Base-by-base conservation (phyloP, 2,329 filamentous ascomycete species). In the Neonectria sp. region DNA sequence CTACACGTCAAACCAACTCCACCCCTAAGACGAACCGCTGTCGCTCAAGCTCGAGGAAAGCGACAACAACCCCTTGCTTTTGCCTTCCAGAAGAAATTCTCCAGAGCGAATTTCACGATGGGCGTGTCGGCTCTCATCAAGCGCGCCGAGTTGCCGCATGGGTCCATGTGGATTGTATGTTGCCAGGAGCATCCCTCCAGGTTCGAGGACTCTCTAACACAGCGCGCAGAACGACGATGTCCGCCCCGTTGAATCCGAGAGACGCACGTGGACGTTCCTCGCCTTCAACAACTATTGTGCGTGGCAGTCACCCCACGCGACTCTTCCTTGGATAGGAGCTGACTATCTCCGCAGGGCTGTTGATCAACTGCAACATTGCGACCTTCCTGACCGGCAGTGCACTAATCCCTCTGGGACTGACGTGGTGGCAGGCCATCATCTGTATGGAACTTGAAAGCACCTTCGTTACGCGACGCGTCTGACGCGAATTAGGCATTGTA, bases 181-280 rank as follows among this genome's bases (percentile, higher is more conserved):
- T 6, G 3, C 9, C 13, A 21, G 12, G 5, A 31, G 33, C 49
- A 33, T 31, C n/a, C 27, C 55, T 48, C 56, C 53, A n/a, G 24
- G 25, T 11, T 45, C 17, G 17, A 45, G 40, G 13, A 27, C 11
- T n/a, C 40, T 59, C 59, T 63, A 59, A 71, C 53, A 4, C 15
- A 21, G 7, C 27, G n/a, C 24, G 17, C 46, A 82, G 80, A 87
- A 87, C 71, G 81, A 87, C 68, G 85, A 88, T 71, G 84, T 87
- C 63, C 82, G 84, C 3, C 86, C 85, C 11, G 81, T 85, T 31
- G 83, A 84, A 65, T 73, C 78, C 1, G 79, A 71, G 49, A 77
- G 82, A 49, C 78, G 82, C 17, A 85, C 82, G 6, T 86, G 82
- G 83, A 79, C 76, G 4, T 80, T 79, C 29, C 73, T 80, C 65